Conservation (phyloP, 305 asterid species). For the Withania somnifera region DNA sequence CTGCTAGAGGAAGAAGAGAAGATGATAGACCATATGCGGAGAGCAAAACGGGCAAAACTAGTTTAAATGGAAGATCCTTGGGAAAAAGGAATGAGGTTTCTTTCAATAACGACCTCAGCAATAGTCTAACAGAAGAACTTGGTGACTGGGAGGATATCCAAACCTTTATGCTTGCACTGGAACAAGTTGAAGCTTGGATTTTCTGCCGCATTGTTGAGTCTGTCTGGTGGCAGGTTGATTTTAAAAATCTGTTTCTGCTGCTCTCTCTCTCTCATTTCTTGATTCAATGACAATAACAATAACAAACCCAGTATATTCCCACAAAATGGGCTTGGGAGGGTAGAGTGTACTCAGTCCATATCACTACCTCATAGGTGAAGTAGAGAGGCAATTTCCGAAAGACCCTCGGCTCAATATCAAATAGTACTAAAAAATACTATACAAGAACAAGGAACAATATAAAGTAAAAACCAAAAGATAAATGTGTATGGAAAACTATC, state of each 20-base stretch:
- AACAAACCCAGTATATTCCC: no score
- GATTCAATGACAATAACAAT: not conserved
- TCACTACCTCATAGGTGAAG: no score
- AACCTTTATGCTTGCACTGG: slow-evolving; percentile 68
- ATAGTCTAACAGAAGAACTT: slow-evolving; percentile 27
- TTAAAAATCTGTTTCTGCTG: not conserved
- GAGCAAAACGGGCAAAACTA: slow-evolving; percentile 10
- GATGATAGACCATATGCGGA: slow-evolving; percentile 5
- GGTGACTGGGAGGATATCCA: slow-evolving; percentile 66
- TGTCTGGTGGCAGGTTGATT: slow-evolving; percentile 92
- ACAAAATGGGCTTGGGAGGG: no score
- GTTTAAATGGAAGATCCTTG: slow-evolving; percentile 4
- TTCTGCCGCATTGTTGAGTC: slow-evolving; percentile 78
- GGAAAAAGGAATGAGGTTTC: not conserved
- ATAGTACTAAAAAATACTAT: no score
- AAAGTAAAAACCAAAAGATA: no score
- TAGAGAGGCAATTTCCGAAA: no score
- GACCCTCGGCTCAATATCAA: no score
- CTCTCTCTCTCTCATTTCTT: not conserved
- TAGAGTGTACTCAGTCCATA: no score
- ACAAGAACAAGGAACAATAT: no score
- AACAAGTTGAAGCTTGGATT: slow-evolving; percentile 84
- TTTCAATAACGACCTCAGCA: slow-evolving; percentile 7
- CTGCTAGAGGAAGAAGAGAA: slow-evolving; percentile 42
- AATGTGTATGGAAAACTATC: no score